Conservation (phyloP, 305 asterid species). For the Fraxinus baroniana region DNA sequence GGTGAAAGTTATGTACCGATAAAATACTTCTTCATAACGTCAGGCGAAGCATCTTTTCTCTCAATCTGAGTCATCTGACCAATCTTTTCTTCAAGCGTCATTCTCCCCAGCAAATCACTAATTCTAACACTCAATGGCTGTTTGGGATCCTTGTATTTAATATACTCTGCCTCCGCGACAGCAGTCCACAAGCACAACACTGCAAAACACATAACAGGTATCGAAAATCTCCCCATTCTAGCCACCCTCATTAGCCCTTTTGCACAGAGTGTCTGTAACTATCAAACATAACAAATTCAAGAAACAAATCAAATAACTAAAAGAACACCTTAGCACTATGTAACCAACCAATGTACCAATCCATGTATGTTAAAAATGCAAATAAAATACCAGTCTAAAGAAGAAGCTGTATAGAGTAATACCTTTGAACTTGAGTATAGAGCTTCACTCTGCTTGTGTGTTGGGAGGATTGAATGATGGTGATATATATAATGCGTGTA, state of each 20-base stretch:
- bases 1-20: conserved; percentile 28
- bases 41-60: conserved; percentile 31
- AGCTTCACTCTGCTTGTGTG: conserved; percentile 1
- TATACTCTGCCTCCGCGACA: conserved; percentile 23
- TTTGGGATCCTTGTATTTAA: conserved; percentile 51
- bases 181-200: conserved; percentile 23
- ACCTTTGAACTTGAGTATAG: not conserved
- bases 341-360: not conserved
- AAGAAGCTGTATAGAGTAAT: not conserved
- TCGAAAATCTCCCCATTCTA: conserved; percentile 19
- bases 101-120: conserved; percentile 48
- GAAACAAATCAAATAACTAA: not conserved
- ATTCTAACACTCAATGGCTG: conserved; percentile 38
- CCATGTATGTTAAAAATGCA: not conserved
- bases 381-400: not conserved
- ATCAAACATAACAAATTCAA: not conserved
- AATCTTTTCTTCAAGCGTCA: conserved; percentile 55
- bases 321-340: not conserved
- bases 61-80: conserved; percentile 60
- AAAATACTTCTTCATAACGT: conserved; percentile 36
- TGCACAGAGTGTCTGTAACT: not conserved
- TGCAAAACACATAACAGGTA: conserved; percentile 22
- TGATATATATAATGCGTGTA: not conserved
- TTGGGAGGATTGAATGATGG: not conserved
- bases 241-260: conserved; percentile 17